Base-by-base conservation (phyloP, 768 basidiomycete species). In the Lentinula sp. region DNA sequence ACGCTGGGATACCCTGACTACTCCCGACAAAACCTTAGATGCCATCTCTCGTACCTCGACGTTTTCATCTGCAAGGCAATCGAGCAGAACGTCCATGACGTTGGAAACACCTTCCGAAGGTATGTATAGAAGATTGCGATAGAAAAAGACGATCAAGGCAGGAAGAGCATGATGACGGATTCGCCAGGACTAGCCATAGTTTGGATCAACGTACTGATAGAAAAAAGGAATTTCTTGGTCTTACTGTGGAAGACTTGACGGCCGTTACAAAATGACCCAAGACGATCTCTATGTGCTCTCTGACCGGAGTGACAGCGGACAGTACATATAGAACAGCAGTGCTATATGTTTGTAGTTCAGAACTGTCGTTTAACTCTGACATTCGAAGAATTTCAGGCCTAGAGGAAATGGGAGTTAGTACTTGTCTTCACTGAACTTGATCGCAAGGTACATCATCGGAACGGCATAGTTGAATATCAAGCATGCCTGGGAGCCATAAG, bases 11-110 rank as follows among this genome's bases (percentile, higher is more conserved):
- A 91, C 94, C 63, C 94, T 80, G 58, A 97, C 81, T 64, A 97
- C 86, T 8, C 92, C 89, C 32, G 93, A 91, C 49, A 97, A 76
- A 45, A 88, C 88, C 74, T 87, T 87, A 4, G 91, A 91, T 23
- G 92, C 91, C 84, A 91, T 94, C 71, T 93, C 91, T 64, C 94
- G 83, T 43, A 97, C 94, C 74, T 97, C 94, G 48, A 94, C 87
- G 67, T 95, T 95, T 70, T 93, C 91, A 70, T 97, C 94, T 9
- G 84, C 80, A 57, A 97, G 75, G 71, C 94, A 95, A 59, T 88
- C 87, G 15, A 93, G 78, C 57, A 95, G 76, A 34, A 91, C 85
- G 62, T 93, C 91, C 85, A 94, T 87, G 63, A 93, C 84, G 66
- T 80, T 84, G 32, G 82, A 78, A 50, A 91, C 81, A 40, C 84